phyloP scores from a whole-genome alignment of 139 green algal species.

The Chlamydomonas eustigma region DNA sequence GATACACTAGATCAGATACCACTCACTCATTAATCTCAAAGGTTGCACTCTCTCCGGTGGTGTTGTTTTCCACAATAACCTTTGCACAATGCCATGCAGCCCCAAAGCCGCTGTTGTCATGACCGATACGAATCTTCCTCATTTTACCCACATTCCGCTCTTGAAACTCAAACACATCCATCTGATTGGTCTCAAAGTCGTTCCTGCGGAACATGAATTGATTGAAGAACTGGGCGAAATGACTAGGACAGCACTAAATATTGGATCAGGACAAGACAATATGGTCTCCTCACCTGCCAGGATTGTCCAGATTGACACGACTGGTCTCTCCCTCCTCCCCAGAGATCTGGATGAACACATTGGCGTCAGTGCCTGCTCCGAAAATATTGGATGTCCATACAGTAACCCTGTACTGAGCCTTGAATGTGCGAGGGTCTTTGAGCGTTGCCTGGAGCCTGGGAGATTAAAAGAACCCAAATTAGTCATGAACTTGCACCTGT shows the following conservation, averaged over 20 bases:
- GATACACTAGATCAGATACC: too few species aligned
- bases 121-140: conserved; percentile 34
- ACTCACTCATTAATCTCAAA: conserved; percentile 16
- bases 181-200: conserved; percentile 56
- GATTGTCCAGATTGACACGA: conserved; percentile 29
- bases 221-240: too few species aligned
- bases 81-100: conserved; percentile 55
- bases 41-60: conserved; percentile 34
- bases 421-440: conserved; percentile 30
- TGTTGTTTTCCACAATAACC: conserved; percentile 60
- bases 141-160: conserved; percentile 44
- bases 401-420: conserved; percentile 39
- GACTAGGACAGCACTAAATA: too few species aligned
- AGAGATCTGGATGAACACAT: conserved; percentile 58
- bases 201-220: conserved; percentile 25
- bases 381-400: conserved; percentile 35
- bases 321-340: conserved; percentile 43
- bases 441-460: conserved; percentile 12
- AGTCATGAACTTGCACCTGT: too few species aligned
- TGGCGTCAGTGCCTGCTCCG: conserved; percentile 55
- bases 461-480: too few species aligned
- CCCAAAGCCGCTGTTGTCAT: conserved; percentile 51
- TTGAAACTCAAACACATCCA: conserved; percentile 52
- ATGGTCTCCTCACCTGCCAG: background rate
- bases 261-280: conserved; percentile 10